These are phyloP conservation scores for Ilyonectria sp. DNA, from an alignment of 2,329 filamentous ascomycete species.

Conservation along the genomic window DNA sequence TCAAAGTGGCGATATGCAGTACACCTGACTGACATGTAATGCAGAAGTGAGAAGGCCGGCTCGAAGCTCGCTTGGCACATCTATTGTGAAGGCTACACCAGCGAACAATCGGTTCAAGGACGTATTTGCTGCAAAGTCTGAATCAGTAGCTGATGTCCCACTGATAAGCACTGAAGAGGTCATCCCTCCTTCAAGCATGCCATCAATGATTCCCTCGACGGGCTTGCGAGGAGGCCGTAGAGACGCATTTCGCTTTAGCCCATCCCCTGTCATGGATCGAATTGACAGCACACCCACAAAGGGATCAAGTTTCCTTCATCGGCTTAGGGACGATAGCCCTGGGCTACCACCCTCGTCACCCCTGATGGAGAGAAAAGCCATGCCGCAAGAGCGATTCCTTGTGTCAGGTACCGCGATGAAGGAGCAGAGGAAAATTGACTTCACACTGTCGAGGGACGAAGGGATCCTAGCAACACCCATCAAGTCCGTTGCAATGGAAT, in stretches of 20 bases:
- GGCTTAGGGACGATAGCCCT: constrained; percentile 46
- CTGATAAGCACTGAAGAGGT: constrained; percentile 48
- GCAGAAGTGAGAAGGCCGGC: constrained; percentile 68
- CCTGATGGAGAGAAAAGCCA: constrained; percentile 46
- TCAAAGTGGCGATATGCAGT: background rate
- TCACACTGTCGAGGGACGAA: constrained; percentile 31
- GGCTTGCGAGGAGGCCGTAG: constrained; percentile 52
- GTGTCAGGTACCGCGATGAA: constrained; percentile 33
- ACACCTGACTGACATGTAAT: constrained; percentile 48
- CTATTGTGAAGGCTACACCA: constrained; percentile 72
- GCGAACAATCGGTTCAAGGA: constrained; percentile 69
- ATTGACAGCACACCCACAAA: constrained; percentile 53
- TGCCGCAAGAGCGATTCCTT: constrained; percentile 32
- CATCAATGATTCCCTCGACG: constrained; percentile 60
- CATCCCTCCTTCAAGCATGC: constrained; percentile 57
- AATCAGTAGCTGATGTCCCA: constrained; percentile 39
- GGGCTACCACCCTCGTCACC: constrained; percentile 56
- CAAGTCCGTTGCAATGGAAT: constrained; percentile 49
- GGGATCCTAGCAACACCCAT: constrained; percentile 58
- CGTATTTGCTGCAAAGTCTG: constrained; percentile 56
- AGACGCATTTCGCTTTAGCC: constrained; percentile 50
- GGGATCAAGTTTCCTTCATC: constrained; percentile 49
- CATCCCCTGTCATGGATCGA: constrained; percentile 49
- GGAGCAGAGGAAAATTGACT: constrained; percentile 38
- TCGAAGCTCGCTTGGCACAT: constrained; percentile 55